Evolutionary conservation across 345 rosid species (phyloP).

Genomic region (Kandelia obovata): DNA sequence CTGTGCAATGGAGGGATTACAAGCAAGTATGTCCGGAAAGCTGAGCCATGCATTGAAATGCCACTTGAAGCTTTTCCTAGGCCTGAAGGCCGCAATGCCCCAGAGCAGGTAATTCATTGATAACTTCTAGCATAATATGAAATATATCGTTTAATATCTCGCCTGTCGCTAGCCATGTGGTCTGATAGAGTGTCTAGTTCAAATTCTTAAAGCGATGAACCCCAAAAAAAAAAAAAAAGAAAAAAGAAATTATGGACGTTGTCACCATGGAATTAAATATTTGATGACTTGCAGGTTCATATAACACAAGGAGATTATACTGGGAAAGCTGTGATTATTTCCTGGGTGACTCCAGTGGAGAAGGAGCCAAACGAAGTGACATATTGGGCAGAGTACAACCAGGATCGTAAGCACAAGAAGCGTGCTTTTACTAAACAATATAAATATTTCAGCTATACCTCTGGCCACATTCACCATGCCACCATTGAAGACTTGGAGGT

Average conservation of each 20-base stretch:
- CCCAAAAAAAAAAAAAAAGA: too few relatives aligned
- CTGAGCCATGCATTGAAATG: slow-evolving; percentile 19
- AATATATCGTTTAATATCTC: too few relatives aligned
- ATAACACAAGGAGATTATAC: slow-evolving; percentile 38
- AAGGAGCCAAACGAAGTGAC: slow-evolving; percentile 13
- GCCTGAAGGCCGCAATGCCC: slow-evolving; percentile 32
- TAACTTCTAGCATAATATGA: too few relatives aligned
- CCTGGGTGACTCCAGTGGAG: slow-evolving; percentile 29
- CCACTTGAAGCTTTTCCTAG: slow-evolving; percentile 18
- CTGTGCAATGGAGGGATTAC: slow-evolving; percentile 29
- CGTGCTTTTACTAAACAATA: slow-evolving; percentile 14
- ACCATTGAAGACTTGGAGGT: slow-evolving; percentile 31
- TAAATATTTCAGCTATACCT: slow-evolving; percentile 26
- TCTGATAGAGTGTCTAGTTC: neutral
- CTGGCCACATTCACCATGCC: slow-evolving; percentile 41
- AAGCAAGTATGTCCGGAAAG: slow-evolving; percentile 21
- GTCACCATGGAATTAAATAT: neutral
- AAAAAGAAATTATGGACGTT: neutral
- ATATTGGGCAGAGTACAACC: slow-evolving; percentile 22
- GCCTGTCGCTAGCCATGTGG: too few relatives aligned
- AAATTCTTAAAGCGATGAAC: too few relatives aligned
- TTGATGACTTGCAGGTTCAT: slow-evolving; percentile 26
- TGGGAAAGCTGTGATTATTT: slow-evolving; percentile 24
- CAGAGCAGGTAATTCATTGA: slow-evolving; percentile 29
- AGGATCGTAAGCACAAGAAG: slow-evolving; percentile 1